Base-by-base conservation (phyloP, 2,329 filamentous ascomycete genomes). In the Apiospora aurea region DNA sequence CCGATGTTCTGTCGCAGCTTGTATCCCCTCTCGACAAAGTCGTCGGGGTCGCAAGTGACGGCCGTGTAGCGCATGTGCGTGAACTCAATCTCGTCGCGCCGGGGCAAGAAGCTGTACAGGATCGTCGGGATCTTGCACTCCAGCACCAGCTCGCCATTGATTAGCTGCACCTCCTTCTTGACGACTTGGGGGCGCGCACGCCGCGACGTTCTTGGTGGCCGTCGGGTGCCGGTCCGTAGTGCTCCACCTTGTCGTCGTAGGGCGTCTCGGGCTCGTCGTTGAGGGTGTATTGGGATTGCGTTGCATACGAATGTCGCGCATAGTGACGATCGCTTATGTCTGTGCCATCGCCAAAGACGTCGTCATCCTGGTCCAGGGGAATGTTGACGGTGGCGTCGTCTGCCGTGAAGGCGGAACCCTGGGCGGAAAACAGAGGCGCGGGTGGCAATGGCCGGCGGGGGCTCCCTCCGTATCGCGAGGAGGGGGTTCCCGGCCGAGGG, bases 91-190 rank as follows among this genome's bases (percentile, higher is more conserved):
- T 97, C 96, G 80, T 98, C 95, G 73, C 96, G 91, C 21, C 96
- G 90, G 0, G 97, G 97, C 74, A 99, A 85, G 84, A 99, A 99
- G 81, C 95, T 97, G 88, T 98, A 97, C 53, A 99, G 87, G 76
- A 98, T 99, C 0, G 96, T 99, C 0, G 97, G 96, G 76, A 99
- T 99, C 84, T 99, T 99, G 87, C 96, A 98, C 85, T 99, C 96
- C 67, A 99, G 87, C 72, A 99, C 96, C 70, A 99, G 91, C 83
- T 99, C 96, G 79, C 96, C 96, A 80, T 99, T 98, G 87, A 98
- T 97, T 64, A 99, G 89, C 78, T 94, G 92, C 71, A 99, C 96
- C 82, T 98, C 96, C 80, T 97, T 97, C 83, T 92, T 96, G 14
- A 93, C 90, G 90, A 96, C 96, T 78, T 97, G 94, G 3, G 94